Conservation (phyloP, 352 stramenopile species). For the Phytophthora vignae region DNA sequence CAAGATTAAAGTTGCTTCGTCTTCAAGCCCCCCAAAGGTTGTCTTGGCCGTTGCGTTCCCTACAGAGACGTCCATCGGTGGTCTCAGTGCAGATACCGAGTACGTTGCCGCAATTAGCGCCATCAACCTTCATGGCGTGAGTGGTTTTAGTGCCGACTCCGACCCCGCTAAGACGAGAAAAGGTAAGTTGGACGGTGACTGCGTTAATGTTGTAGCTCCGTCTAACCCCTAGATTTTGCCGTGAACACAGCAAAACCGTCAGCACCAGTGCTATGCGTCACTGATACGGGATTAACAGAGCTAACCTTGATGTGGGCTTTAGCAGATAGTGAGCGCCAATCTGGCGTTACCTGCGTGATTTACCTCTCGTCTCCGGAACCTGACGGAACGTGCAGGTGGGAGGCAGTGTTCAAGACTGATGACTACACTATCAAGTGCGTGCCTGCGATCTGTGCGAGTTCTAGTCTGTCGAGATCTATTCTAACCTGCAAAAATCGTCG, state of each 20-base stretch:
- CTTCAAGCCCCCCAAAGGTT: conserved; percentile 10
- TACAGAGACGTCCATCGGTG: conserved; percentile 37
- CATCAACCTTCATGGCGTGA: conserved; percentile 66
- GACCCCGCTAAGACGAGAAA: conserved; percentile 36
- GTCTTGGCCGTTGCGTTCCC: conserved; percentile 43
- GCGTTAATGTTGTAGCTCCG: background rate
- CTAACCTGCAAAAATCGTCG: background rate
- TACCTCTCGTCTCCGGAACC: conserved; percentile 31
- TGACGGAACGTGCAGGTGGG: conserved; percentile 32
- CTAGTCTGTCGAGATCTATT: background rate
- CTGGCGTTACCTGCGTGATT: conserved; percentile 25
- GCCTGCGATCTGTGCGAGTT: background rate
- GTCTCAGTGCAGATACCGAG: conserved; percentile 45
- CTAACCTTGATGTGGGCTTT: conserved; percentile 32
- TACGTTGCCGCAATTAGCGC: conserved; percentile 60
- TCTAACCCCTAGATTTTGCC: background rate
- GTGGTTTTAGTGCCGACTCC: conserved; percentile 53
- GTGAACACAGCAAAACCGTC: conserved; percentile 24
- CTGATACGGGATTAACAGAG: conserved; percentile 9
- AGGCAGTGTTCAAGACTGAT: conserved; percentile 25
- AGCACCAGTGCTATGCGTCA: conserved; percentile 19
- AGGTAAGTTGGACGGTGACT: conserved; percentile 27
- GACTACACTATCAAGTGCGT: conserved; percentile 26
- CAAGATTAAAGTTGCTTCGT: conserved; percentile 52
- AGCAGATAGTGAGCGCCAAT: conserved; percentile 16